Evolutionary conservation across 176 grass and related monocot genomes (phyloP).

Genomic region (Pontederia paniculata): DNA sequence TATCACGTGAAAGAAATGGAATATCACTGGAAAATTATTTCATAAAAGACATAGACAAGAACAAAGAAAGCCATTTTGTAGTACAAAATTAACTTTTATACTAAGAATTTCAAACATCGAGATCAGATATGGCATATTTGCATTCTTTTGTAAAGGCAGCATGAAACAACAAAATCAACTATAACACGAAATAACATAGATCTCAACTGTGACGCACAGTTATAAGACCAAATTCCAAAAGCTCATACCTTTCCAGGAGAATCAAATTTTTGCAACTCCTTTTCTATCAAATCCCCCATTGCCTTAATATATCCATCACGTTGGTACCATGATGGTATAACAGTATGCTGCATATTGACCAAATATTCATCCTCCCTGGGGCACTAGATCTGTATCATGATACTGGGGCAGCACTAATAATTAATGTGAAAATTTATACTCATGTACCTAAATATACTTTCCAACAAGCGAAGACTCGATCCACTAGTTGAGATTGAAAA

Average conservation of each 20-base stretch:
- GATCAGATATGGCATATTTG: no score
- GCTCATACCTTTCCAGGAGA: constrained; percentile 49
- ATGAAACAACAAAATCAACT: no score
- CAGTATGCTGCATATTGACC: constrained; percentile 99
- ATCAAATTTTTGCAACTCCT: constrained; percentile 65
- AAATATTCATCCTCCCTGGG: constrained; percentile 92
- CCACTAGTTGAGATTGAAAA: constrained; percentile 99
- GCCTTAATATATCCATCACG: constrained; percentile 98
- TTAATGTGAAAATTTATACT: constrained; percentile 11
- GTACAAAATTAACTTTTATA: no score
- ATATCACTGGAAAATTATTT: no score
- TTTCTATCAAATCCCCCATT: constrained; percentile 94
- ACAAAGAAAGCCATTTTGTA: no score
- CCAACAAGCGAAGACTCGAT: constrained; percentile 90
- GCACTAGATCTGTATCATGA: constrained; percentile 18
- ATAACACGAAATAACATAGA: no score
- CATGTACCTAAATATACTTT: constrained; percentile 87
- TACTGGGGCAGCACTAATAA: constrained; percentile 5
- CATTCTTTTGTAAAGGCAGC: no score
- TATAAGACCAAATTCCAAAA: no score
- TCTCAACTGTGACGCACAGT: no score
- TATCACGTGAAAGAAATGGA: no score
- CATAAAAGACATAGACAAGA: no score
- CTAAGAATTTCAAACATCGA: no score
- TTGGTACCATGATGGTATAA: constrained; percentile 99